Percentiles rank a stretch among this genome's conserved stretches.
Conservation (phyloP, 306 rosid genomes). For the Dicorynia guianensis region DNA sequence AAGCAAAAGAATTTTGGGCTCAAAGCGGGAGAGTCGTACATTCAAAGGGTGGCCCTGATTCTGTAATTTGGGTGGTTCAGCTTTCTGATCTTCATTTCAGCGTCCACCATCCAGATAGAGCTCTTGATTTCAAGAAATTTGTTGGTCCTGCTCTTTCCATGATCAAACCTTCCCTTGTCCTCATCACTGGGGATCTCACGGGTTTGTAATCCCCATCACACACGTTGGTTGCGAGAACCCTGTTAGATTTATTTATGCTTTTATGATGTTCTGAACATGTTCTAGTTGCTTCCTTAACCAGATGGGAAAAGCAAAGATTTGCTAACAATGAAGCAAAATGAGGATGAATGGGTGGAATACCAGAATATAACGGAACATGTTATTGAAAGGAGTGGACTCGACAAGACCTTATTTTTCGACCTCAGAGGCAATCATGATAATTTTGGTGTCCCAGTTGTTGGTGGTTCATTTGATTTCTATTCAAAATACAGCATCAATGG, state of each 20-base stretch:
- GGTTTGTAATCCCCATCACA: slow-evolving; percentile 44
- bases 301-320: slow-evolving; percentile 95
- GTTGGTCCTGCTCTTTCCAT: slow-evolving; percentile 77
- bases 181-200: slow-evolving; percentile 96
- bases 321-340: slow-evolving; percentile 85
- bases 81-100: slow-evolving; percentile 98
- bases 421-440: slow-evolving; percentile 91
- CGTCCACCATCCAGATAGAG: slow-evolving; percentile 86
- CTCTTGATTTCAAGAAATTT: slow-evolving; percentile 57
- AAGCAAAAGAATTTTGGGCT: neutral
- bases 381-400: slow-evolving; percentile 70
- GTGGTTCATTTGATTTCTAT: slow-evolving; percentile 82
- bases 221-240: too few relatives aligned
- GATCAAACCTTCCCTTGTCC: slow-evolving; percentile 94
- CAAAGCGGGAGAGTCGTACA: slow-evolving; percentile 37
- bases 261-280: neutral
- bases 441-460: slow-evolving; percentile 79
- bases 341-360: slow-evolving; percentile 92
- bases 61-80: slow-evolving; percentile 89
- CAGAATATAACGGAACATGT: slow-evolving; percentile 66
- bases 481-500: slow-evolving; percentile 85
- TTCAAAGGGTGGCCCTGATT: slow-evolving; percentile 62
- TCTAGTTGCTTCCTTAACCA: slow-evolving; percentile 36
- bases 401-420: slow-evolving; percentile 73
- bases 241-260: neutral